These are phyloP conservation scores for Millerago galiae DNA, from an alignment of 805 yeast genomes.

Conservation along the genomic window DNA sequence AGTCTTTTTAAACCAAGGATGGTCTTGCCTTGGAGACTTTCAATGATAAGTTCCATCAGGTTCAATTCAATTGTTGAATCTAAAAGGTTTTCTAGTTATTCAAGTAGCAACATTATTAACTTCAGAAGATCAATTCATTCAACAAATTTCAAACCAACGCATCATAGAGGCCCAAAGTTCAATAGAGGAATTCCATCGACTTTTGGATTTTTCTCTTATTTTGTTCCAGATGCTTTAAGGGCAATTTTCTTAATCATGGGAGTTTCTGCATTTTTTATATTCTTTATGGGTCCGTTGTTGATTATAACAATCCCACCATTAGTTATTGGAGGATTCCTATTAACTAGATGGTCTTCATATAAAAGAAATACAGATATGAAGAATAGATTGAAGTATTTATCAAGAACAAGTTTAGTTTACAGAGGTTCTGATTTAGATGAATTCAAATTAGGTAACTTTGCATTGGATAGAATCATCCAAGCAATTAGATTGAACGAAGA, in stretches of 20 bases:
- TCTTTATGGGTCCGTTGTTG: conserved; percentile 18
- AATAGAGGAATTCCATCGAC: conserved; percentile 14
- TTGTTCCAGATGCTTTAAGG: conserved; percentile 12
- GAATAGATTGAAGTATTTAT: conserved; percentile 10
- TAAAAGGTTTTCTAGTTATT: not conserved
- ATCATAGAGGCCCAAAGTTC: conserved; percentile 9
- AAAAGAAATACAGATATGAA: conserved; percentile 12
- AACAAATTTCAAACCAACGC: not conserved
- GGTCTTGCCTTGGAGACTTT: not conserved
- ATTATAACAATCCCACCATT: conserved; percentile 21
- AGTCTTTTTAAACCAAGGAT: not conserved
- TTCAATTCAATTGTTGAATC: not conserved
- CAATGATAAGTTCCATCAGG: not conserved
- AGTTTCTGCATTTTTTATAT: conserved; percentile 10
- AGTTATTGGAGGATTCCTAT: conserved; percentile 15
- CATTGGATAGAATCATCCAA: conserved; percentile 11
- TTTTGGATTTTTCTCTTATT: conserved; percentile 3
- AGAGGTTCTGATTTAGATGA: conserved; percentile 14
- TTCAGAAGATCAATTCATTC: not conserved
- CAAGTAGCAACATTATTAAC: not conserved
- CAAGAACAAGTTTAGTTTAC: conserved; percentile 13
- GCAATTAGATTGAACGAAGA: conserved; percentile 17
- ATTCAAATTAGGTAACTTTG: conserved; percentile 10
- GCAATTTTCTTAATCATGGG: conserved; percentile 8
- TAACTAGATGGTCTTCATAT: conserved; percentile 7